Percentiles rank a stretch among this genome's conserved stretches.
These are phyloP conservation scores for Cenchrus purpureus DNA, from an alignment of 176 grass and related monocot genomes.

Conservation along the genomic window DNA sequence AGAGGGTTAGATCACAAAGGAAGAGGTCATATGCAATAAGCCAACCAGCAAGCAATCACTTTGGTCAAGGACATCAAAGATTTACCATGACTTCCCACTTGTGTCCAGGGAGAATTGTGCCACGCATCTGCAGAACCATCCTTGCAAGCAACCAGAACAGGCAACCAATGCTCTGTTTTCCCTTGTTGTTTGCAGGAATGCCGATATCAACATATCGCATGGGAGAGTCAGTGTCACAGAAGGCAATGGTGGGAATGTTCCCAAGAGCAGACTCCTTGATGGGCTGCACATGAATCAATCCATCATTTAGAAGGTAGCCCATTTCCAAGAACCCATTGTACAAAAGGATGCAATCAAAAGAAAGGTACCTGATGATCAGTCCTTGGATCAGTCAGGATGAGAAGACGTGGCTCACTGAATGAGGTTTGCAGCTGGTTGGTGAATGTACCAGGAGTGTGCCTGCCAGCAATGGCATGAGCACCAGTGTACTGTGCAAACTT, in stretches of 20 bases:
- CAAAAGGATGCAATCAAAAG: neutral
- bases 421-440: slow-evolving; percentile 82
- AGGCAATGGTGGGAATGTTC: slow-evolving; percentile 34
- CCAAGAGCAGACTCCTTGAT: slow-evolving; percentile 35
- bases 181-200: slow-evolving; percentile 92
- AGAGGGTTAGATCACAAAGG: neutral
- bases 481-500: slow-evolving; percentile 88
- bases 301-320: neutral
- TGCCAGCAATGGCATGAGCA: slow-evolving; percentile 77
- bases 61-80: neutral
- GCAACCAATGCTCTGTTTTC: slow-evolving; percentile 85
- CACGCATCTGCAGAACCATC: slow-evolving; percentile 80
- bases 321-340: neutral
- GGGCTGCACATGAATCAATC: neutral
- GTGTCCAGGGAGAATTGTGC: slow-evolving; percentile 66
- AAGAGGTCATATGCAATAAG: neutral
- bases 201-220: slow-evolving; percentile 93
- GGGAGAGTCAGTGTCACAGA: slow-evolving; percentile 85
- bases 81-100: slow-evolving; percentile 89
- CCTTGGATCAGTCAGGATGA: slow-evolving; percentile 75
- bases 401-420: slow-evolving; percentile 77
- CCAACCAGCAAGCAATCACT: neutral
- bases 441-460: slow-evolving; percentile 83
- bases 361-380: slow-evolving; percentile 70
- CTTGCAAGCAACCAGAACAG: slow-evolving; percentile 81